Percentiles rank a stretch among this genome's conserved stretches.
phyloP scores from a whole-genome alignment of 2,329 filamentous ascomycete species.

The Colletotrichum ledebouriae region DNA sequence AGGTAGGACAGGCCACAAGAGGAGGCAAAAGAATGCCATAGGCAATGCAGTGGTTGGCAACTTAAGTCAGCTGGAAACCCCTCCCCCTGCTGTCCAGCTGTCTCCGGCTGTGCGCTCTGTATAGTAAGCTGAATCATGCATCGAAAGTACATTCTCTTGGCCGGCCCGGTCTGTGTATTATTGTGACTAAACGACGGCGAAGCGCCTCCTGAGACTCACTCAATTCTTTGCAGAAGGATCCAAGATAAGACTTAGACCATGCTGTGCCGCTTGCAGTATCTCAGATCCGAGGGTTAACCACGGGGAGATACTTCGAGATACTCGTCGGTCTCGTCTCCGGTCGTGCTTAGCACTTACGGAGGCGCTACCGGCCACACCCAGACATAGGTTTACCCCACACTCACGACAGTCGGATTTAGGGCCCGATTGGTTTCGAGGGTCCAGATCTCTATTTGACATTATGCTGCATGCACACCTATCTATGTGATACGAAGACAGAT shows the following conservation, averaged over 20 bases:
- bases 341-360: conserved; percentile 27
- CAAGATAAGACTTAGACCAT: conserved; percentile 13
- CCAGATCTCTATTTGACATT: conserved; percentile 12
- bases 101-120: neutral
- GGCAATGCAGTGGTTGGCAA: neutral
- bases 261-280: conserved; percentile 11
- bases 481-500: conserved; percentile 17
- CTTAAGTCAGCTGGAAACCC: neutral
- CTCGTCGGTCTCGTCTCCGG: conserved; percentile 19
- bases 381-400: conserved; percentile 17
- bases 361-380: conserved; percentile 27
- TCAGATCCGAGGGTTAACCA: neutral
- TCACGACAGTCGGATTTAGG: conserved; percentile 20
- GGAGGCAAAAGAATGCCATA: conserved; percentile 73
- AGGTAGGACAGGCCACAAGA: conserved; percentile 73
- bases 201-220: neutral
- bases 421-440: conserved; percentile 20
- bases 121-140: neutral
- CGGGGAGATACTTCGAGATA: neutral
- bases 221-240: conserved; percentile 4
- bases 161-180: neutral
- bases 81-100: neutral
- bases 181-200: conserved; percentile 11
- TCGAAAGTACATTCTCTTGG: neutral
- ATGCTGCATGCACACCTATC: conserved; percentile 31